A percentile compares a stretch with the other conserved stretches of the same genome.
phyloP scores from a whole-genome alignment of 352 stramenopile genomes.

The Phytophthora hibernalis region DNA sequence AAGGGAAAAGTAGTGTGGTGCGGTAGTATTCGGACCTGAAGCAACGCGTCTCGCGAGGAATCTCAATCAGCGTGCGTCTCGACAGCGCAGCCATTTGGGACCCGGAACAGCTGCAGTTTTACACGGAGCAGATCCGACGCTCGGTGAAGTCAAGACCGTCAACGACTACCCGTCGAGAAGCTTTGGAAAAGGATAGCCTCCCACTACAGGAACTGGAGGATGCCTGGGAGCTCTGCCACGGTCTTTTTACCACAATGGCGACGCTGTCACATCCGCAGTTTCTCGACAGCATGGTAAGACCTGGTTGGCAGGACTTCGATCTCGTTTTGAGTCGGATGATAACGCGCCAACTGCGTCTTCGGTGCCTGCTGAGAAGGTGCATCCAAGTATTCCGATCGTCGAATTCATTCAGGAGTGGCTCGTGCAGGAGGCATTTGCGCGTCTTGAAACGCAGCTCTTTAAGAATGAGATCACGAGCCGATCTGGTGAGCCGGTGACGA shows the following conservation, averaged over 20 bases:
- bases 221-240: conserved; percentile 61
- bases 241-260: conserved; percentile 34
- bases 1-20: conserved; percentile 79
- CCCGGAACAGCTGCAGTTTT: conserved; percentile 46
- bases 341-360: not conserved
- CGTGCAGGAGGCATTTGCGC: conserved; percentile 67
- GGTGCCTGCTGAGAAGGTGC: not conserved
- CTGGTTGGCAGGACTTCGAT: conserved; percentile 54
- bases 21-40: conserved; percentile 84
- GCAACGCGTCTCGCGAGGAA: conserved; percentile 65
- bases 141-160: conserved; percentile 31
- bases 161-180: conserved; percentile 12
- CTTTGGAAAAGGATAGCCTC: conserved; percentile 39
- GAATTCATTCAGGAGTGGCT: conserved; percentile 86
- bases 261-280: conserved; percentile 15
- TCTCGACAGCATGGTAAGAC: conserved; percentile 38
- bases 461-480: conserved; percentile 46
- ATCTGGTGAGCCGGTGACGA: conserved; percentile 55
- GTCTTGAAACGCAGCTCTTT: conserved; percentile 65
- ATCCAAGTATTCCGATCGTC: conserved; percentile 43
- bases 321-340: conserved; percentile 50
- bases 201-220: conserved; percentile 49
- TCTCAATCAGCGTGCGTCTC: conserved; percentile 75
- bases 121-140: conserved; percentile 48
- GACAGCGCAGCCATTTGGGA: conserved; percentile 56